These are phyloP conservation scores for Alisma plantagoaquatica DNA, from an alignment of 106 monocot species.

Conservation along the genomic window DNA sequence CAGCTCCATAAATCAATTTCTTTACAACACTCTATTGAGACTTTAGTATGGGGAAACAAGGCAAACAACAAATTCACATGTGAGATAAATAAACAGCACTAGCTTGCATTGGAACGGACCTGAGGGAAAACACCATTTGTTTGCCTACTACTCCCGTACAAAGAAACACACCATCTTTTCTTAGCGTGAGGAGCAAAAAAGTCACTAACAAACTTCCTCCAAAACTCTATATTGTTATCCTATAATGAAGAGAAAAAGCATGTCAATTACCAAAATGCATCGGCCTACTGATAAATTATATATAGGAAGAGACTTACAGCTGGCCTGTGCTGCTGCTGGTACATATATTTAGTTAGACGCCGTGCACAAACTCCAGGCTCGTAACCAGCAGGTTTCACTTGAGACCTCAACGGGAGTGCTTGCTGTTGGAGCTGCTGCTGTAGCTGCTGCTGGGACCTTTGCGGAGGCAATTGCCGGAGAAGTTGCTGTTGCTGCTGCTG, in stretches of 20 bases:
- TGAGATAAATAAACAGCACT: no score
- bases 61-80: no score
- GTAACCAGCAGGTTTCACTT: slow-evolving; percentile 35
- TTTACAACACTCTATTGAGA: no score
- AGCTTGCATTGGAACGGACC: slow-evolving; percentile 1
- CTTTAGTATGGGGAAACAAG: no score
- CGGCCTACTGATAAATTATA: no score
- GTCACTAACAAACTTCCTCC: slow-evolving; percentile 32
- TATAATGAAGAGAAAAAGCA: slow-evolving; percentile 17
- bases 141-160: slow-evolving; percentile 33
- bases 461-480: slow-evolving; percentile 22
- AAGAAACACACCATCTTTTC: slow-evolving; percentile 37
- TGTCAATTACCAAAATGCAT: no score
- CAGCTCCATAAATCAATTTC: no score
- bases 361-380: slow-evolving; percentile 87
- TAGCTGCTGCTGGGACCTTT: slow-evolving; percentile 21
- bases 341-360: slow-evolving; percentile 92
- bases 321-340: slow-evolving; percentile 75
- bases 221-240: slow-evolving; percentile 72
- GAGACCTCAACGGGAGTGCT: slow-evolving; percentile 40
- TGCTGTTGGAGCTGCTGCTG: slow-evolving; percentile 36
- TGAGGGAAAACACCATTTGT: slow-evolving; percentile 35
- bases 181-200: slow-evolving; percentile 30
- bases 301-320: no score
- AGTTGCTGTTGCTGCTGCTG: slow-evolving; percentile 49